Evolutionary conservation across 129 eudicot species (phyloP), one percentile per base, ranked within the genome.

Genomic region (Flaveria brownii): DNA sequence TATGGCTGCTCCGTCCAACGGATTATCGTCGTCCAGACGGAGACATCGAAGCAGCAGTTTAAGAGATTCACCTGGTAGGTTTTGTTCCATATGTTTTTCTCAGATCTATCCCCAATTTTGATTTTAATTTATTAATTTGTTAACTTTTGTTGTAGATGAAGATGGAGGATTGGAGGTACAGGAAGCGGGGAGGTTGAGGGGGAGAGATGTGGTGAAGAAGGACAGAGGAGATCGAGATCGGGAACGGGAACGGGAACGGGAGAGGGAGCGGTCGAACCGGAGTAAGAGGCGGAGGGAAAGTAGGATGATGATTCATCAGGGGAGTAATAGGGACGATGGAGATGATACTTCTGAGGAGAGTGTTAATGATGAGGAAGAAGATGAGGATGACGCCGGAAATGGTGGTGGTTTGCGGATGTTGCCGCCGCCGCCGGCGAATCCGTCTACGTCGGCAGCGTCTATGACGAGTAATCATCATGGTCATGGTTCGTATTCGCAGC

Each of bases 271-370:
- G 88, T 74, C 85, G 14, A 87, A 86, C 56, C 68, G 90, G 82
- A 90, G 84, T 64, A 90, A 85, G 36, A 85, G 87, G 64, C 83
- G 96, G 77, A 86, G 96, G 73, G 87, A 73, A 16, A 89, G 85
- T 8, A 79, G 89, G 76, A 70, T 80, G 81, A 70, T 82, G 84
- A 76, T 71, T 81, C 57, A 70, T 60, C 71, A 77, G 15, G 83
- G 84, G 13, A 75, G 82, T 77, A 73, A 66, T 56, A 68, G 84
- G 63, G 90, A 82, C 12, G 90, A 82, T 47, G 91, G 88, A 15
- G 96, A 88, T 25, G 97, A 91, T 28, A 88, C 84, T 41, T 88
- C 97, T 5, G 92, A 88, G 68, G 97, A 88, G 73, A 91, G 95
- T 76, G 87, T 88, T 12, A 88, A 91, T 76, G 95, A 91, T 46